Conservation (phyloP, 2,329 filamentous ascomycete genomes). For the Myriangium duriaei region DNA sequence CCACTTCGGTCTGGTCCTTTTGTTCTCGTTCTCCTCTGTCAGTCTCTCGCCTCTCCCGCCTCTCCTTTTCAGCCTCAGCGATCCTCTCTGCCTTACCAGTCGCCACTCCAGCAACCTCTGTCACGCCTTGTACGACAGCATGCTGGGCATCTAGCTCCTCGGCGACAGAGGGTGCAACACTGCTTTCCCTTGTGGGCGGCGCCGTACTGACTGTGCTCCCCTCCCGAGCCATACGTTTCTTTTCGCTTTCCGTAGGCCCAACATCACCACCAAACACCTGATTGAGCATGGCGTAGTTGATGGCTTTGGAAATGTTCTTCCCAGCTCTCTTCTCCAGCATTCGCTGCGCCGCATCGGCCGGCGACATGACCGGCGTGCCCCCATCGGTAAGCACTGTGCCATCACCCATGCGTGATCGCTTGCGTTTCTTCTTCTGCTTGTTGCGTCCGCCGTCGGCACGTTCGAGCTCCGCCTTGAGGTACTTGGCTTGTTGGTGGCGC, state of each 20-base stretch:
- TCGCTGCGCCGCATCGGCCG: conserved; percentile 32
- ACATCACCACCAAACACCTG: conserved; percentile 25
- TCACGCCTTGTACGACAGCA: conserved; percentile 6
- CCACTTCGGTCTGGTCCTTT: neutral
- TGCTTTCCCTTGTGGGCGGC: conserved; percentile 6
- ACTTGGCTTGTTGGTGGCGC: conserved; percentile 71
- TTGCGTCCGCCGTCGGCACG: conserved; percentile 33
- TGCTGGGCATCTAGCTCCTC: conserved; percentile 7
- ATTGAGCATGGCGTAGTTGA: conserved; percentile 36
- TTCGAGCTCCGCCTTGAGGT: conserved; percentile 58
- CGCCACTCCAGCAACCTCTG: conserved; percentile 6
- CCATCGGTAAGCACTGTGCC: conserved; percentile 26
- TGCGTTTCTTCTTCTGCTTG: conserved; percentile 33
- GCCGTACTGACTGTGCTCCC: conserved; percentile 10
- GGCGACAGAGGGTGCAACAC: conserved; percentile 8
- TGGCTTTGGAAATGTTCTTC: conserved; percentile 29
- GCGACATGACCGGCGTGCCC: conserved; percentile 26
- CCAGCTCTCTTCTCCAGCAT: conserved; percentile 34
- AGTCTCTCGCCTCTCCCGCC: no score
- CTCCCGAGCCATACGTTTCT: conserved; percentile 6
- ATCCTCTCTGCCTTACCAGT: conserved; percentile 1
- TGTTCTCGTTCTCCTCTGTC: neutral
- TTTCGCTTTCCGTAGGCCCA: conserved; percentile 9
- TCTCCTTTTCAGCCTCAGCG: conserved; percentile 1
- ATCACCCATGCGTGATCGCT: conserved; percentile 28